Evolutionary conservation across 345 rosid species (phyloP).

Genomic region (Melastoma malabathricum): DNA sequence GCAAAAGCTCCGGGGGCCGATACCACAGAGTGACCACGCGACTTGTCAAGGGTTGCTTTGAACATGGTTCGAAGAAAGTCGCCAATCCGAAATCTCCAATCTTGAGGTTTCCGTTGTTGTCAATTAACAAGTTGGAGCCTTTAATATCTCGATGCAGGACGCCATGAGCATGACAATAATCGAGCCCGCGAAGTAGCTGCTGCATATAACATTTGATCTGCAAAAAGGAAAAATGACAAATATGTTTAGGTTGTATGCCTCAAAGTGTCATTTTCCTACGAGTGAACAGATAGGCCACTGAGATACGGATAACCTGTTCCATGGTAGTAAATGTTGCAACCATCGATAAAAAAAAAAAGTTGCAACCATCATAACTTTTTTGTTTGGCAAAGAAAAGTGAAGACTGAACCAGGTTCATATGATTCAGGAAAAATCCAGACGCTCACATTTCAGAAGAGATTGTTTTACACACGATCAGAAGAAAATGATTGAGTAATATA

Average conservation of each 20-base stretch:
- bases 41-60: conserved; percentile 44
- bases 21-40: conserved; percentile 52
- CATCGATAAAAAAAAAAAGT: no score
- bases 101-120: conserved; percentile 31
- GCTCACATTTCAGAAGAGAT: no score
- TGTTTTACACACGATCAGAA: no score
- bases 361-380: no score
- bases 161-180: conserved; percentile 43
- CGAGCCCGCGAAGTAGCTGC: conserved; percentile 39
- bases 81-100: conserved; percentile 51
- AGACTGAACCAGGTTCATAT: no score
- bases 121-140: conserved; percentile 37
- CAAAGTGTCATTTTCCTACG: no score
- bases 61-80: conserved; percentile 20
- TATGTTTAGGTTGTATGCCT: neutral
- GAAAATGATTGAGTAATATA: no score
- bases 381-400: no score
- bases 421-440: no score
- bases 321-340: no score
- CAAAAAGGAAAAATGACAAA: conserved; percentile 8
- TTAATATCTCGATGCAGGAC: conserved; percentile 47
- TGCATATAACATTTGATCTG: conserved; percentile 50
- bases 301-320: no score
- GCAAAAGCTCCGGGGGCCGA: conserved; percentile 52
- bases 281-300: no score